Conservation (phyloP, 2,329 filamentous ascomycete genomes). For the Lasiodiplodia hormozganensis region DNA sequence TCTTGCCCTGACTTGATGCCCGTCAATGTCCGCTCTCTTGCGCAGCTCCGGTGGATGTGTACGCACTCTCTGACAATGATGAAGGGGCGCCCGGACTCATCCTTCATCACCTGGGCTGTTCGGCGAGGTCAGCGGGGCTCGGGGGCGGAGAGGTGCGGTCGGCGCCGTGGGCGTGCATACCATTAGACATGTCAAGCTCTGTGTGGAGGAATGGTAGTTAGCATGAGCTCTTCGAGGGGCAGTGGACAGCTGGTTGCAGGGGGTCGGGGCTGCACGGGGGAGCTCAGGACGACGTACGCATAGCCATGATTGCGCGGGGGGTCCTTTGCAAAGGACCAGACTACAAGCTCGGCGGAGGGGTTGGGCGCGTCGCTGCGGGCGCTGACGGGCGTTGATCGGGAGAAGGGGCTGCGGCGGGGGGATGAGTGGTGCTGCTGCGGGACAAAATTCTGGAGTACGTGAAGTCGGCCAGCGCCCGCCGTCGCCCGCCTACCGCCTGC, state of each 20-base stretch:
- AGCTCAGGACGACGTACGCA: conserved; percentile 44
- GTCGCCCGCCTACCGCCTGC: conserved; percentile 9
- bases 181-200: conserved; percentile 86
- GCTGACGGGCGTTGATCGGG: conserved; percentile 5
- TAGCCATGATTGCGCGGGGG: conserved; percentile 41
- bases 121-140: conserved; percentile 32
- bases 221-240: conserved; percentile 24
- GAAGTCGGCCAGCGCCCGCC: conserved; percentile 11
- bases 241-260: conserved; percentile 20
- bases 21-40: conserved; percentile 40
- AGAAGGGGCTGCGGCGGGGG: conserved; percentile 7
- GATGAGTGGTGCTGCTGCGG: conserved; percentile 21
- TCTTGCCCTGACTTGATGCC: conserved; percentile 81
- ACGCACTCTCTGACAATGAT: conserved; percentile 97
- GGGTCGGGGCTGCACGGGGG: conserved; percentile 28
- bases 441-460: conserved; percentile 30
- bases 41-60: conserved; percentile 12
- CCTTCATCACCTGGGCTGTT: conserved; percentile 81
- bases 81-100: conserved; percentile 96
- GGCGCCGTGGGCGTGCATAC: conserved; percentile 55
- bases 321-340: conserved; percentile 10
- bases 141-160: neutral
- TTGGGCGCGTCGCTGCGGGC: conserved; percentile 15
- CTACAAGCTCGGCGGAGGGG: conserved; percentile 2
- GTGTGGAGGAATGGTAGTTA: conserved; percentile 38